phyloP scores from a whole-genome alignment of 495 filamentous ascomycete species.

The Parathielavia appendiculata region DNA sequence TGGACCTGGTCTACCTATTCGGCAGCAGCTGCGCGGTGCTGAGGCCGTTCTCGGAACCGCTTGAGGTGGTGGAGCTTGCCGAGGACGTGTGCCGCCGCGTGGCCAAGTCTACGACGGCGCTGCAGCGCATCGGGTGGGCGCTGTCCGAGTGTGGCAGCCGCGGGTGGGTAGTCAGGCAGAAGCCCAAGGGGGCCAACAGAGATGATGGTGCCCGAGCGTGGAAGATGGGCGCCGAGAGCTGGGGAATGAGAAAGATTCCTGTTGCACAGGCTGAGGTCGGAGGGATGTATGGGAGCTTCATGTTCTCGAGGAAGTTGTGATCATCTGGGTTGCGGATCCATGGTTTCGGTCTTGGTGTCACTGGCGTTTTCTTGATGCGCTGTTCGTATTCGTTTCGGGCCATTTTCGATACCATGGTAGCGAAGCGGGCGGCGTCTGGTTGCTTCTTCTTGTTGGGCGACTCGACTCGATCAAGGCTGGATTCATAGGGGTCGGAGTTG shows the following conservation, averaged over 20 bases:
- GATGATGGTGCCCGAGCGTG: constrained; percentile 57
- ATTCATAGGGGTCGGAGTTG: neutral
- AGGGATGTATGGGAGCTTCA: constrained; percentile 82
- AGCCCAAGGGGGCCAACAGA: neutral
- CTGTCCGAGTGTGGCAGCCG: constrained; percentile 62
- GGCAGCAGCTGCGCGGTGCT: constrained; percentile 55
- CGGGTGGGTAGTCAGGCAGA: constrained; percentile 60
- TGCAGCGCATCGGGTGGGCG: constrained; percentile 57
- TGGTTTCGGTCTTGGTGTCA: no score
- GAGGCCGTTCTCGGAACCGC: constrained; percentile 56
- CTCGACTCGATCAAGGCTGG: neutral
- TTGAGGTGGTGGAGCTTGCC: constrained; percentile 74
- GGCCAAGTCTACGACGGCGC: constrained; percentile 41
- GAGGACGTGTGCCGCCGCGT: constrained; percentile 65
- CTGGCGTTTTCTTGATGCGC: neutral
- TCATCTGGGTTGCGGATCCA: no score
- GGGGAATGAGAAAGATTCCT: constrained; percentile 84
- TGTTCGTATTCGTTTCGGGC: constrained; percentile 4
- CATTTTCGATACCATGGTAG: constrained; percentile 14
- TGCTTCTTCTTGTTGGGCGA: neutral
- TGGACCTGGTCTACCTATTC: constrained; percentile 61
- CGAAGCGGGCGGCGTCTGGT: constrained; percentile 9
- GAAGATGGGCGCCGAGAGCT: constrained; percentile 88
- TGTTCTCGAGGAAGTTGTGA: constrained; percentile 58
- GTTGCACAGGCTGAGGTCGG: constrained; percentile 73